Evolutionary conservation across 345 rosid genomes (phyloP).

Genomic region (Anastatica hierochuntica): DNA sequence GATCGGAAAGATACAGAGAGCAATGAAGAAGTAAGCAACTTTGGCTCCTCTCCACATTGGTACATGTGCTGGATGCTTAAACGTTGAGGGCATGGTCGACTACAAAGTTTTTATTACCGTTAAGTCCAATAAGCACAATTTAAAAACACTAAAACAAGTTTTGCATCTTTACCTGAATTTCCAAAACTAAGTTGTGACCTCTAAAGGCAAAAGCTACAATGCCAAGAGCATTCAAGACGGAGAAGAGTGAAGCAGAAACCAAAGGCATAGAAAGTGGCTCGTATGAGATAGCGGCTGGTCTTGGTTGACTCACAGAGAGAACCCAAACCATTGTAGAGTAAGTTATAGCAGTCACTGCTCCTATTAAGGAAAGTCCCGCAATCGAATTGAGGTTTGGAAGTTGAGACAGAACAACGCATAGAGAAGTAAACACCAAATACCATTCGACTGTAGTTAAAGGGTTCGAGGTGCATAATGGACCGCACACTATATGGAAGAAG

Average conservation of each 20-base stretch:
- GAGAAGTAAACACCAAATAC: constrained; percentile 91
- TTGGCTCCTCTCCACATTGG: constrained; percentile 99
- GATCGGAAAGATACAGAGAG: constrained; percentile 75
- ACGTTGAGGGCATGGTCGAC: constrained; percentile 98
- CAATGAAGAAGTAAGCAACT: constrained; percentile 82
- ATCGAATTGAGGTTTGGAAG: constrained; percentile 97
- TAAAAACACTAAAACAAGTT: background rate
- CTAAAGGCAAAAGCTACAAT: constrained; percentile 88
- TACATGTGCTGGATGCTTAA: constrained; percentile 94
- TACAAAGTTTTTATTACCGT: constrained; percentile 15
- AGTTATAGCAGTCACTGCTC: constrained; percentile 89
- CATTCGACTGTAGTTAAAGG: constrained; percentile 92
- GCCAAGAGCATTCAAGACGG: constrained; percentile 87
- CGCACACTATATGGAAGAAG: constrained; percentile 87
- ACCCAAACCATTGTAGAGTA: constrained; percentile 95
- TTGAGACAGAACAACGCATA: constrained; percentile 89
- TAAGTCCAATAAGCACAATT: background rate
- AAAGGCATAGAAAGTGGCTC: constrained; percentile 65
- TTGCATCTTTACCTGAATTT: constrained; percentile 62
- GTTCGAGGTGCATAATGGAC: constrained; percentile 75
- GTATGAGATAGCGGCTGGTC: constrained; percentile 72
- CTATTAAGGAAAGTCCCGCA: constrained; percentile 87
- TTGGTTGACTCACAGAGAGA: constrained; percentile 83
- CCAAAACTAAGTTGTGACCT: constrained; percentile 83
- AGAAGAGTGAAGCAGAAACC: constrained; percentile 47